Evolutionary conservation across 768 basidiomycete genomes (phyloP).

Genomic region (Lactarius quietus): DNA sequence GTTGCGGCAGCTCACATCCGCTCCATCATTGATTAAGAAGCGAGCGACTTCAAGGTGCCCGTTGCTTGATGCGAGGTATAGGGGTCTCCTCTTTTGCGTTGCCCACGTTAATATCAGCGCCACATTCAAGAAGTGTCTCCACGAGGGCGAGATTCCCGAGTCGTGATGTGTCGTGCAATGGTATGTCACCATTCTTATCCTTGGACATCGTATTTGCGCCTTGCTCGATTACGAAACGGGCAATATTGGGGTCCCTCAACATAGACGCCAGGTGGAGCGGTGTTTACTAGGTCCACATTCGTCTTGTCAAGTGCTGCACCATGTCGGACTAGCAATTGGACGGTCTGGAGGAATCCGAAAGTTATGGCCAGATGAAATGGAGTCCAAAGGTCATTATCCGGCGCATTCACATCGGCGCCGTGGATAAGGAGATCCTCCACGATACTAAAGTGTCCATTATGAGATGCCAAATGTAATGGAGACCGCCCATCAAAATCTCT

Average conservation of each 20-base stretch:
- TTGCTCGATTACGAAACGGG: too few species aligned
- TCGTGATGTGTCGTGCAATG: not conserved
- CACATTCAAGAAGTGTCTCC: too few species aligned
- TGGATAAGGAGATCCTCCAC: not conserved
- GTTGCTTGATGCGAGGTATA: too few species aligned
- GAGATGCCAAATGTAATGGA: not conserved
- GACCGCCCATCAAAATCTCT: not conserved
- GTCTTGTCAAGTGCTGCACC: not conserved
- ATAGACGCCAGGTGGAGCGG: not conserved
- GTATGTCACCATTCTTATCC: not conserved
- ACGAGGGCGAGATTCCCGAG: not conserved
- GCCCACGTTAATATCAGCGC: too few species aligned
- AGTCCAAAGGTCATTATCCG: not conserved
- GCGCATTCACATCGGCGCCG: not conserved
- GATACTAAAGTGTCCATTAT: too few species aligned
- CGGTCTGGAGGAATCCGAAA: accelerated
- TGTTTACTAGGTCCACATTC: not conserved
- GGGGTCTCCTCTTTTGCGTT: too few species aligned
- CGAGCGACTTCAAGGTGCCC: too few species aligned
- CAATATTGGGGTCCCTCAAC: too few species aligned
- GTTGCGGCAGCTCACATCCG: too few species aligned
- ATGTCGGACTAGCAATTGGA: not conserved
- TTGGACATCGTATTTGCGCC: too few species aligned
- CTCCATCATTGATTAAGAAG: too few species aligned
- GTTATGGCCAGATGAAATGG: not conserved